phyloP scores from a whole-genome alignment of 805 yeast genomes.

The Yarrowia porcina region DNA sequence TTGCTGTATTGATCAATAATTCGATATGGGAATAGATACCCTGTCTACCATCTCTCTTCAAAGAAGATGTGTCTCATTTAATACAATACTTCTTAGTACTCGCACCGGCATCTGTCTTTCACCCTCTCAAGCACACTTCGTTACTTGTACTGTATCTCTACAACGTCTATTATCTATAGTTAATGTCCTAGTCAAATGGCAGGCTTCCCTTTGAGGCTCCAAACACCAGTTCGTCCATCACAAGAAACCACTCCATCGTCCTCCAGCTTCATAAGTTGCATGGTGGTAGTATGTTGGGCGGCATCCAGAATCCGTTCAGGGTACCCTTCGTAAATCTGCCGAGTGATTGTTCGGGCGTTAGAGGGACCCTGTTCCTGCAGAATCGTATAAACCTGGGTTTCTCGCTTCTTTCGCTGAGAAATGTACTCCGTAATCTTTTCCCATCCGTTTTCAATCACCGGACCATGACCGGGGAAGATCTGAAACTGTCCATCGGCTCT shows the following conservation, averaged over 20 bases:
- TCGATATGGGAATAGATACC: too few relatives aligned
- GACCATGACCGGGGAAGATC: conserved; percentile 43
- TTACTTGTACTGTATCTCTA: too few relatives aligned
- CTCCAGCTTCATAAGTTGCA: conserved; percentile 36
- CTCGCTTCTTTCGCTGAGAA: conserved; percentile 39
- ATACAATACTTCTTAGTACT: too few relatives aligned
- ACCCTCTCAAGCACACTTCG: too few relatives aligned
- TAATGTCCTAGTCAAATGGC: not conserved
- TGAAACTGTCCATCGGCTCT: conserved; percentile 16
- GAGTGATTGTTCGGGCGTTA: conserved; percentile 31
- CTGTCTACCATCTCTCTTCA: too few relatives aligned
- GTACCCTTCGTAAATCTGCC: conserved; percentile 33
- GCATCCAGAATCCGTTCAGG: conserved; percentile 34
- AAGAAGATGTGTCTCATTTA: too few relatives aligned
- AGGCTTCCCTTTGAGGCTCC: not conserved
- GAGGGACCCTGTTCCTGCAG: conserved; percentile 27
- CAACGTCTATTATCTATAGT: conserved; percentile 2
- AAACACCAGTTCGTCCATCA: not conserved
- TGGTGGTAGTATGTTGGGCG: conserved; percentile 35
- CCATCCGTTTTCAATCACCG: conserved; percentile 36
- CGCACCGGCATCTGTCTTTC: too few relatives aligned
- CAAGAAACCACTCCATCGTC: conserved; percentile 32
- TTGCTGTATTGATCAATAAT: too few relatives aligned
- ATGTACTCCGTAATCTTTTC: conserved; percentile 37
- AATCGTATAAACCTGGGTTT: conserved; percentile 34